These are phyloP conservation scores for Rosa persica DNA, from an alignment of 306 rosid genomes.

Conservation along the genomic window DNA sequence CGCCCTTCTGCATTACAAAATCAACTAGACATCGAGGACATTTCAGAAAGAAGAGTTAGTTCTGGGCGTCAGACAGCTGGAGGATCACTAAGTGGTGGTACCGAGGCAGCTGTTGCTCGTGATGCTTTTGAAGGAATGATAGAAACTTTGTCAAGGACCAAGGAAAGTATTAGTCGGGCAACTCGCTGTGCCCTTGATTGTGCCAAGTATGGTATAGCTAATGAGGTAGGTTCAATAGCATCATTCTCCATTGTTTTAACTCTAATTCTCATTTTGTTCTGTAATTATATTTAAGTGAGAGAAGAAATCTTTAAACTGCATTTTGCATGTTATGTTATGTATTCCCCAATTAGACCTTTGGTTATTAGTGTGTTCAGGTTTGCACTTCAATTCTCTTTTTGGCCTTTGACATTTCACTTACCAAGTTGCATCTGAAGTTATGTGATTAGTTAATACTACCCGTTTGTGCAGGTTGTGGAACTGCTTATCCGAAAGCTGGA, in stretches of 20 bases:
- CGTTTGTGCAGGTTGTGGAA: slow-evolving; percentile 82
- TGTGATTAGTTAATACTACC: slow-evolving; percentile 7
- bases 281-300: neutral
- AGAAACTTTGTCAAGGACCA: slow-evolving; percentile 97
- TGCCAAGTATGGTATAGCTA: slow-evolving; percentile 97
- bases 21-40: slow-evolving; percentile 70
- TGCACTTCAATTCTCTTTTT: neutral
- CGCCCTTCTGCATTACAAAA: slow-evolving; percentile 44
- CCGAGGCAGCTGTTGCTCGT: slow-evolving; percentile 98
- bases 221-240: slow-evolving; percentile 61
- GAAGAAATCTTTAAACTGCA: slow-evolving; percentile 1
- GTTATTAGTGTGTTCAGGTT: neutral
- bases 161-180: slow-evolving; percentile 98
- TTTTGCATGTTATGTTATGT: neutral
- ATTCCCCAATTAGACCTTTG: neutral
- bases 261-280: slow-evolving; percentile 4
- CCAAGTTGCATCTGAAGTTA: neutral
- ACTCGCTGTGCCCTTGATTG: slow-evolving; percentile 99
- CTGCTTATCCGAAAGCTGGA: slow-evolving; percentile 95
- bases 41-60: slow-evolving; percentile 70
- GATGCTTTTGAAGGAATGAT: slow-evolving; percentile 99
- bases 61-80: slow-evolving; percentile 68
- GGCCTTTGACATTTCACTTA: neutral
- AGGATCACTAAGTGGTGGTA: slow-evolving; percentile 90
- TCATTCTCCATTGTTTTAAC: neutral